Evolutionary conservation across 805 yeast genomes (phyloP).

Genomic region (Grigorovia transvaalensis): DNA sequence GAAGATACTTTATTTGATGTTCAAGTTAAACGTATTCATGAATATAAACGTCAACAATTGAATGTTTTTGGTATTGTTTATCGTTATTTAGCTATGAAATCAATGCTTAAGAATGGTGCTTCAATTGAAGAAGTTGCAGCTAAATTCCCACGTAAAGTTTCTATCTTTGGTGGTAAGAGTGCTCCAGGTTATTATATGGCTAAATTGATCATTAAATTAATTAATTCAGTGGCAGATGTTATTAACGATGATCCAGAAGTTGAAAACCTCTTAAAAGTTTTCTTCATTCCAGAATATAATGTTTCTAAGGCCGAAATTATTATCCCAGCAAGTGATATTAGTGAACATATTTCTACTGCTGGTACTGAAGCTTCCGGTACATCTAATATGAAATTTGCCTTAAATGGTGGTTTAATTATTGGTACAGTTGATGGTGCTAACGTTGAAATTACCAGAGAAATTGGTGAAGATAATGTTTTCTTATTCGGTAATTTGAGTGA

Average conservation of each 20-base stretch:
- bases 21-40: conserved; percentile 92
- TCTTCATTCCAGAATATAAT: conserved; percentile 83
- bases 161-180: conserved; percentile 86
- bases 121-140: conserved; percentile 48
- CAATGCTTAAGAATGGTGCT: conserved; percentile 30
- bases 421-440: conserved; percentile 98
- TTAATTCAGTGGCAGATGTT: conserved; percentile 71
- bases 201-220: conserved; percentile 75
- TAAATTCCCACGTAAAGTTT: conserved; percentile 62
- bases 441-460: conserved; percentile 86
- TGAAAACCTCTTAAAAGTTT: conserved; percentile 71
- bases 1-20: conserved; percentile 73
- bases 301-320: conserved; percentile 90
- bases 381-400: conserved; percentile 88
- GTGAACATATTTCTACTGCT: conserved; percentile 92
- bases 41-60: conserved; percentile 89
- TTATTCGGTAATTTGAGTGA: conserved; percentile 86
- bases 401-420: conserved; percentile 86
- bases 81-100: conserved; percentile 70
- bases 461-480: conserved; percentile 88
- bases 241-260: conserved; percentile 69
- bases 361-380: conserved; percentile 97
- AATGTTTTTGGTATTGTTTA: conserved; percentile 83
- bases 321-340: conserved; percentile 80
- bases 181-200: conserved; percentile 99